phyloP scores from a whole-genome alignment of 208 protist genomes.

The Borovskyia barvae region DNA sequence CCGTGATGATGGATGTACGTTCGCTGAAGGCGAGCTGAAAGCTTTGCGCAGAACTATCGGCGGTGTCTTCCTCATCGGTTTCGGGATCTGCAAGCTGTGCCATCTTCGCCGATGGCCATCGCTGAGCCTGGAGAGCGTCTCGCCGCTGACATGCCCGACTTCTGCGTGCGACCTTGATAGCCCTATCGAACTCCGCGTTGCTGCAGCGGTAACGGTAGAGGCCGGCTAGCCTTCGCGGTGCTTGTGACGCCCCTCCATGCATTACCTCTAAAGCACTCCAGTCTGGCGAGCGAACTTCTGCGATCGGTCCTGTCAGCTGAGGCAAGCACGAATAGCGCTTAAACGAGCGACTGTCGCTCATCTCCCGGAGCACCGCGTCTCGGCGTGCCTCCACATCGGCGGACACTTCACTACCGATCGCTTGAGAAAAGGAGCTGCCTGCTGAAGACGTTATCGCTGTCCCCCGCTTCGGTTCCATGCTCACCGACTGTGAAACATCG shows the following conservation, averaged over 20 bases:
- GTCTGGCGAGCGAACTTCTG: conserved; percentile 1
- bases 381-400: not conserved
- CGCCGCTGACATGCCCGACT: too few species aligned
- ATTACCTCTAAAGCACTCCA: not conserved
- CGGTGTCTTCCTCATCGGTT: too few species aligned
- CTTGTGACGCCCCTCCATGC: not conserved
- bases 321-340: too few species aligned
- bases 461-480: too few species aligned
- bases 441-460: too few species aligned
- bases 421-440: too few species aligned
- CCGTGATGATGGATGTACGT: not conserved
- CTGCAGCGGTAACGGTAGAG: conserved; percentile 1
- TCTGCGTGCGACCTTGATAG: too few species aligned
- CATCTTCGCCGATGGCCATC: too few species aligned
- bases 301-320: not conserved
- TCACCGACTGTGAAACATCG: too few species aligned
- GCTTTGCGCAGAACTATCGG: too few species aligned
- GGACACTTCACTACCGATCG: not conserved
- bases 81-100: too few species aligned
- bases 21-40: not conserved
- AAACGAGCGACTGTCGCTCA: not conserved
- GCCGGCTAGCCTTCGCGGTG: not conserved
- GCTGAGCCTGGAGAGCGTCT: too few species aligned
- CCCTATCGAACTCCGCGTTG: not conserved
- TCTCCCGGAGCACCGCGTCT: not conserved